Conservation (phyloP, 2,329 filamentous ascomycete species). For the Ceratocystiopsis brevicomis region DNA sequence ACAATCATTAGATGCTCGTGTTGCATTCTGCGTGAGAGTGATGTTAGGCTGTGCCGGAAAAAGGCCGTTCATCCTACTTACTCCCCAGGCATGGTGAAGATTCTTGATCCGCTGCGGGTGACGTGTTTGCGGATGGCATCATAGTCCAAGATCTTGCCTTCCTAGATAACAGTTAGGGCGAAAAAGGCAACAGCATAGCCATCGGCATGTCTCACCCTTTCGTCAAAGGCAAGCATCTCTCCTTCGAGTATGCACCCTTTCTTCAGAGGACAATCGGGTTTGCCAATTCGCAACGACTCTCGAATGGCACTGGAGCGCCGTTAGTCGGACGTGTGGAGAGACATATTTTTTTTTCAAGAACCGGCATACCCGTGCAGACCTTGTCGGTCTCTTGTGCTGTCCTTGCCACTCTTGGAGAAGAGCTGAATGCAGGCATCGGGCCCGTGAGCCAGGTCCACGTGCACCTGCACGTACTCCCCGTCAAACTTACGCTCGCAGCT, state of each 20-base stretch:
- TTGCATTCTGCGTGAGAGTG: conserved; percentile 19
- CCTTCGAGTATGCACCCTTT: conserved; percentile 61
- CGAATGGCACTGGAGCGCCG: conserved; percentile 30
- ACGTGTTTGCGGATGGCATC: conserved; percentile 71
- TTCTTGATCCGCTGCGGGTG: conserved; percentile 38
- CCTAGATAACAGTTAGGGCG: conserved; percentile 14
- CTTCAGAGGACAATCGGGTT: conserved; percentile 36
- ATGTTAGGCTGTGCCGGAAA: too few relatives aligned
- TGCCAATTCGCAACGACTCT: conserved; percentile 43
- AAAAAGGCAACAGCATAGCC: not conserved
- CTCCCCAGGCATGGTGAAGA: too few relatives aligned
- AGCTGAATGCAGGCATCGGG: conserved; percentile 44
- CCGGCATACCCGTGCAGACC: conserved; percentile 34
- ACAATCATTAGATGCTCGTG: conserved; percentile 42
- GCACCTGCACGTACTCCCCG: conserved; percentile 79
- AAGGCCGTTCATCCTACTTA: too few relatives aligned
- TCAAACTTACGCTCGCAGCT: conserved; percentile 71
- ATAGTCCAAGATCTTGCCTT: conserved; percentile 51
- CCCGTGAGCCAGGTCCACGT: conserved; percentile 46
- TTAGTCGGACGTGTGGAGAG: conserved; percentile 5
- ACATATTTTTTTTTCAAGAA: not conserved
- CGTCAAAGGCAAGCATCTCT: conserved; percentile 63
- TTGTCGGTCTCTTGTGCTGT: conserved; percentile 55
- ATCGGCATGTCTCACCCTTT: conserved; percentile 26
- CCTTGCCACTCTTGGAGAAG: conserved; percentile 83